phyloP scores from a whole-genome alignment of 2,329 filamentous ascomycete species.

The Diaporthe citrichinensis region DNA sequence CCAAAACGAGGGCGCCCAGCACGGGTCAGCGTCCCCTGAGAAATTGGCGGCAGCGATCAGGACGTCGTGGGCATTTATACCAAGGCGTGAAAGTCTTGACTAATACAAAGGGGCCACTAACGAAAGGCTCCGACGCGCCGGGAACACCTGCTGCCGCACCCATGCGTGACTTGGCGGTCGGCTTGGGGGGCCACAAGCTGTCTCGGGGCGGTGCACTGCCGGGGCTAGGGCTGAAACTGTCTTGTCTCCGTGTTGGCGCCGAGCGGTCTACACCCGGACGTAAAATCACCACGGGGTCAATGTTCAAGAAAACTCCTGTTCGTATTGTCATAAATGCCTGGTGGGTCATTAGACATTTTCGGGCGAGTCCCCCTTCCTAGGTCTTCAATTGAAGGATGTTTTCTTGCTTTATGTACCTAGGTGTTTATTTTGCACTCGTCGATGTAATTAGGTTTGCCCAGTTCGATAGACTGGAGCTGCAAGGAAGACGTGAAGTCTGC shows the following conservation, averaged over 20 bases:
- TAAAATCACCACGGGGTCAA: neutral
- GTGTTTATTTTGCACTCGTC: neutral
- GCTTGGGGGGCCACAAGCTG: conserved; percentile 8
- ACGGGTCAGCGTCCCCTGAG: conserved; percentile 10
- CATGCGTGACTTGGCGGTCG: conserved; percentile 12
- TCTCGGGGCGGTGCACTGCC: conserved; percentile 17
- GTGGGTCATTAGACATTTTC: neutral
- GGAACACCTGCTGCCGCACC: conserved; percentile 17
- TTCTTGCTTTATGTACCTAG: neutral
- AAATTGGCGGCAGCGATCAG: conserved; percentile 28
- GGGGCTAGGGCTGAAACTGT: conserved; percentile 17
- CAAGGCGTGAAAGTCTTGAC: conserved; percentile 22
- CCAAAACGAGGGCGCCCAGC: conserved; percentile 19
- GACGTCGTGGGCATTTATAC: conserved; percentile 18
- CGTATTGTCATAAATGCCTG: neutral
- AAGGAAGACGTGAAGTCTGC: too few species aligned
- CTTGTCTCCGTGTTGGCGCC: conserved; percentile 15
- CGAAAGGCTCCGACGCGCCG: neutral
- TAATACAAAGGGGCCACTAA: conserved; percentile 6
- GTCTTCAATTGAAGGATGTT: neutral
- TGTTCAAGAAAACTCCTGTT: neutral
- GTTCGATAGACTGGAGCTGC: too few species aligned
- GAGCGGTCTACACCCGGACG: neutral
- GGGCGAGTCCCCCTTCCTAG: neutral
- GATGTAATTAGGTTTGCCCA: neutral